Evolutionary conservation across 1,139 yeast genomes (phyloP), one percentile per base, ranked within the genome.

Genomic region (Suhomyces bribrorum): DNA sequence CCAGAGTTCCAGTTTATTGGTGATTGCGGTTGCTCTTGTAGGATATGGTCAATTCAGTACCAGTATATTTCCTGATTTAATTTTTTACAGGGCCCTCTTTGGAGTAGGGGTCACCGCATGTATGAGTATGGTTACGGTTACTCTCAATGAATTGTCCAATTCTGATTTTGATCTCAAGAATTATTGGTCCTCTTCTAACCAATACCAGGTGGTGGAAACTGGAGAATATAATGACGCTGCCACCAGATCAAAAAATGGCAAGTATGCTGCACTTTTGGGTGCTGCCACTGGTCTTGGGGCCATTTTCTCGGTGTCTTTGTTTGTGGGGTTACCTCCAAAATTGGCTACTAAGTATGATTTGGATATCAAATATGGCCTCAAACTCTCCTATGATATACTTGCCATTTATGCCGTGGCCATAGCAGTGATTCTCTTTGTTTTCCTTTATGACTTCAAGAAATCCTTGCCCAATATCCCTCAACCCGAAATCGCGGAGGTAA

Each of bases 201-300:
- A 30, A 3, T 35, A 35, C 16, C 39, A 31, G 25, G 29, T 36
- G 13, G 32, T 36, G 8, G 36, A 36, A 13, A 27, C 27, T 29
- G 39, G 39, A 7, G 39, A 36, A 17, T 22, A 31, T 17, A 9
- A 31, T 27, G 15, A 11, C 15, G 23, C 14, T 2, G 28, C 35
- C 12, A 20, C 11, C 11, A 14, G 34, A 2, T 22, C 35, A 5
- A 65, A 64, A 40, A 78, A 74, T 48, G 87, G 87, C 2, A 75
- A 72, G 47, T 62, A 73, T 40, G 73, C 85, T 0, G 84, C 87
- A 0, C 50, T 80, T 29, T 73, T 83, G 33, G 90, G 90, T 0
- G 56, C 81, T 4, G 64, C 75, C 33, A 69, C 86, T 9, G 90
- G 90, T 0, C 51, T 80, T 9, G 92, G 92, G 27, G 92, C 90